These are phyloP conservation scores for Myxozyma udenii DNA, from an alignment of 805 yeast genomes.

Conservation along the genomic window DNA sequence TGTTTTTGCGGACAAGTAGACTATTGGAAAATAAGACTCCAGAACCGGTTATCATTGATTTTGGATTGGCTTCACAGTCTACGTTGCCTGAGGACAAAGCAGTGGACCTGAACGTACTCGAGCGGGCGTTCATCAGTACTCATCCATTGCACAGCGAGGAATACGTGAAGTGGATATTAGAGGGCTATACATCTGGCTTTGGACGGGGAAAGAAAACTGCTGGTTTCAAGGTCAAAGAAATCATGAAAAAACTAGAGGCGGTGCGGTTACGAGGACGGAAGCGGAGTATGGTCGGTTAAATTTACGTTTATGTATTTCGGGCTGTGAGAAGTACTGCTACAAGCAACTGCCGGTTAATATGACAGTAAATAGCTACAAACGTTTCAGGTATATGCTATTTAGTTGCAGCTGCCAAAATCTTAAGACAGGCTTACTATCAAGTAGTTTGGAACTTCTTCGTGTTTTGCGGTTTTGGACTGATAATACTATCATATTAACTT, in stretches of 20 bases:
- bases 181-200: slow-evolving; percentile 52
- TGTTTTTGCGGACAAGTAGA: slow-evolving; percentile 54
- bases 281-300: slow-evolving; percentile 84
- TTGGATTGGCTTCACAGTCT: slow-evolving; percentile 81
- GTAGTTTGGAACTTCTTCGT: too few species aligned
- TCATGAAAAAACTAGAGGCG: slow-evolving; percentile 70
- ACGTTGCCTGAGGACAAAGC: slow-evolving; percentile 86
- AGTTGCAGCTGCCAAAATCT: too few species aligned
- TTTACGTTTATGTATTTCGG: neutral
- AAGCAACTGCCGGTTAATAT: neutral
- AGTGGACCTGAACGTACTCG: slow-evolving; percentile 92
- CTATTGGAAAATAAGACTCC: neutral
- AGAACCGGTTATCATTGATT: slow-evolving; percentile 75
- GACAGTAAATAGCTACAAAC: neutral
- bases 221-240: slow-evolving; percentile 35
- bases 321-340: neutral
- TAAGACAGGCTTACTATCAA: too few species aligned
- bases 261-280: slow-evolving; percentile 91
- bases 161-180: slow-evolving; percentile 67
- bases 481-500: neutral
- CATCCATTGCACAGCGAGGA: slow-evolving; percentile 69
- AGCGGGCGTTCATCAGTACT: slow-evolving; percentile 85
- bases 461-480: neutral
- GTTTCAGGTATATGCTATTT: too few species aligned
- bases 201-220: slow-evolving; percentile 18